Evolutionary conservation across 2,329 filamentous ascomycete genomes (phyloP), one percentile per base, ranked within the genome.

Genomic region (Trichoderma gracile): DNA sequence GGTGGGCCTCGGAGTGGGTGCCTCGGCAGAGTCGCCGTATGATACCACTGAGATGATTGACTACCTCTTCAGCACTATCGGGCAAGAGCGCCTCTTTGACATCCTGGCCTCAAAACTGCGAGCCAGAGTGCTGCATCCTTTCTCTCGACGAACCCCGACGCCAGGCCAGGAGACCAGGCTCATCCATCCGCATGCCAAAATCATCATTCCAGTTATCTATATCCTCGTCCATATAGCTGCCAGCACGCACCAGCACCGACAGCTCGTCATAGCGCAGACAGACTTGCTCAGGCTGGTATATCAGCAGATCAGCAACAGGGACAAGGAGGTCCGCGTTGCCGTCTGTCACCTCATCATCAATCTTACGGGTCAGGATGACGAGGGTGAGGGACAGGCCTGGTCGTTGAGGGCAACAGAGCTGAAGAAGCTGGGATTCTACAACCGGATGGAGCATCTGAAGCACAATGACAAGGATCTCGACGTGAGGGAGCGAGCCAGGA

Each of bases 191-290:
- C 84, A 86, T 67, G 74, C 83, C 25, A 90, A 92, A 75, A 90
- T 97, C 67, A 84, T 97, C 58, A 84, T 86, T 70, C 85, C 91
- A 3, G 89, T 94, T 12, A 86, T 92, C 30, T 95, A 88, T 73
- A 88, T 97, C 64, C 82, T 98, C 55, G 89, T 95, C 15, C 93
- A 98, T 78, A 87, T 98, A 70, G 92, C 93, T 19, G 94, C 93
- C 10, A 92, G 92, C 68, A 81, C 88, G 14, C 87, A 92, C 3
- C 84, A 86, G 33, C 92, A 97, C 76, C 87, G 92, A 63, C 88
- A 93, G 72, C 78, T 92, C 17, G 82, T 96, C 12, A 86, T 96
- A 59, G 83, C 87, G 3, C 93, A 97, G 75, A 89, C 86, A 2
- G 85, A 89, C 14, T 80, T 98, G 5, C 82, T 98, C 66, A 87